Evolutionary conservation across 257 asterid species (phyloP).

Genomic region (Solanum chaucha): DNA sequence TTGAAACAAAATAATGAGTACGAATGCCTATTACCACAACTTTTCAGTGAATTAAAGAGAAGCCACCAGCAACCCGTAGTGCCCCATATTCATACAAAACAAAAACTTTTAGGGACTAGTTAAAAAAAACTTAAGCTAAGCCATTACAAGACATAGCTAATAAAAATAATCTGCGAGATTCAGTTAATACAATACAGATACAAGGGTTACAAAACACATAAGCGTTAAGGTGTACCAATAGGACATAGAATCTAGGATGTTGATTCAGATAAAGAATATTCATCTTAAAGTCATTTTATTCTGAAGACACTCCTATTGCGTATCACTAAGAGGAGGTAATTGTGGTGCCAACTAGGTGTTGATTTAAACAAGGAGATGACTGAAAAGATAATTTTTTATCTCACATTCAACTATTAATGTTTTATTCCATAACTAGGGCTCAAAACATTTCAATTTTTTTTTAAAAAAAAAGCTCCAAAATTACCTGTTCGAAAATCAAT

Average conservation of each 20-base stretch:
- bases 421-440: not conserved
- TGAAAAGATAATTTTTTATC: too few relatives aligned
- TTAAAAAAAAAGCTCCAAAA: not conserved
- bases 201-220: not conserved
- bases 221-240: not conserved
- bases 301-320: not conserved
- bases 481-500: conserved; percentile 25
- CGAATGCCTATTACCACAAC: too few relatives aligned
- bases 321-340: too few relatives aligned
- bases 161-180: not conserved
- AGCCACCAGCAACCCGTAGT: too few relatives aligned
- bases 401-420: not conserved
- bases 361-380: not conserved
- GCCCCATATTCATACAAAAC: not conserved
- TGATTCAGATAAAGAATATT: not conserved
- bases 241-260: not conserved
- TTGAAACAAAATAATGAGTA: too few relatives aligned
- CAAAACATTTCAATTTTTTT: not conserved
- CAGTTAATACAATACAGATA: not conserved
- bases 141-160: not conserved
- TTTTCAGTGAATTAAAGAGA: too few relatives aligned
- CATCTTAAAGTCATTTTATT: not conserved
- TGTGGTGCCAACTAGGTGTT: too few relatives aligned
- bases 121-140: not conserved
- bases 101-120: not conserved